phyloP scores from a whole-genome alignment of 2,329 filamentous ascomycete species.

The Scedosporium boydii region DNA sequence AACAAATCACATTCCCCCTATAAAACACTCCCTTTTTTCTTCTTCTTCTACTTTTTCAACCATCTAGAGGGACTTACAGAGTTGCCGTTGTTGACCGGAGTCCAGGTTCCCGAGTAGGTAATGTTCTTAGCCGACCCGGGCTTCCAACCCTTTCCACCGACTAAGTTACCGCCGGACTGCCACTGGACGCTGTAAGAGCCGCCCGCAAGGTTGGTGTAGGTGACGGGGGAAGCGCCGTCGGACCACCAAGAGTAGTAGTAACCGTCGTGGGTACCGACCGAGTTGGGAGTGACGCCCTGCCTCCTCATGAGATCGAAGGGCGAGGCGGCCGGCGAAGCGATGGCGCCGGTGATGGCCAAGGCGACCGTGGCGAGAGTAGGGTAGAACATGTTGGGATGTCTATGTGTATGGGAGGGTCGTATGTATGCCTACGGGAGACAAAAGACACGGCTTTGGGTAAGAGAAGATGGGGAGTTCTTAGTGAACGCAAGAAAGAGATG shows the following conservation, averaged over 20 bases:
- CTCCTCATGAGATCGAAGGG: conserved; percentile 4
- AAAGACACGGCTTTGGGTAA: background rate
- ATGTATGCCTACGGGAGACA: background rate
- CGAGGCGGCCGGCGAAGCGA: background rate
- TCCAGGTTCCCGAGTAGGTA: conserved; percentile 20
- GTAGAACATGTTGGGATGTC: background rate
- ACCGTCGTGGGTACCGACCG: conserved; percentile 25
- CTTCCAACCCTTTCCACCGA: conserved; percentile 50
- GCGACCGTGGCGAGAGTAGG: conserved; percentile 2
- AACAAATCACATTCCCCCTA: background rate
- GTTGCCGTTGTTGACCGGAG: conserved; percentile 18
- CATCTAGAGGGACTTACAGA: background rate
- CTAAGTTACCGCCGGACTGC: conserved; percentile 40
- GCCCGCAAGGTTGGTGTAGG: conserved; percentile 32
- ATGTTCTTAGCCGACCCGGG: conserved; percentile 32
- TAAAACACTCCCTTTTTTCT: too few species aligned
- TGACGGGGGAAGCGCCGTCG: conserved; percentile 31
- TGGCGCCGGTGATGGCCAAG: conserved; percentile 1
- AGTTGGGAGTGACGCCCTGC: conserved; percentile 22
- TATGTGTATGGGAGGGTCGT: background rate
- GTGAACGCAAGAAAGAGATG: background rate
- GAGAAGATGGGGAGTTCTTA: background rate
- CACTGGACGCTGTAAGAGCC: conserved; percentile 36
- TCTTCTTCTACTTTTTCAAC: too few species aligned
- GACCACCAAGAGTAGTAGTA: conserved; percentile 42